Evolutionary conservation across 441 rosid species (phyloP).

Genomic region (Mallotus japonicus): DNA sequence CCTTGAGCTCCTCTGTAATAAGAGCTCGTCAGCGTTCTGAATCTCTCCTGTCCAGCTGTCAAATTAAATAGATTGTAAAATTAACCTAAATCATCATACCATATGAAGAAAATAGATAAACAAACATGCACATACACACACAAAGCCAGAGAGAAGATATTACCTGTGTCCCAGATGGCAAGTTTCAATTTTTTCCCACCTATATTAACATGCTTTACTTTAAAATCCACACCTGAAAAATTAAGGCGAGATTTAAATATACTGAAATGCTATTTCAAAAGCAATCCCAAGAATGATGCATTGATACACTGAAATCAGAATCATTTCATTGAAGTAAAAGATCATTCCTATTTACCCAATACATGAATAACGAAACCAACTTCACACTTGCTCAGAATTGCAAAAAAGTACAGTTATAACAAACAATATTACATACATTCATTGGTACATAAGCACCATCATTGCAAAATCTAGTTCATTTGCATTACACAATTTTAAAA

Average conservation of each 20-base stretch:
- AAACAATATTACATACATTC: not conserved
- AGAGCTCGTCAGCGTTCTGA: constrained; percentile 78
- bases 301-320: constrained; percentile 28
- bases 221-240: constrained; percentile 69
- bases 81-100: constrained; percentile 4
- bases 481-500: too few relatives aligned
- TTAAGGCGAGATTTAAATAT: not conserved
- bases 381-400: not conserved
- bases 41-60: constrained; percentile 86
- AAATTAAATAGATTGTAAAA: constrained; percentile 17
- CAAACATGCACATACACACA: not conserved
- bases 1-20: constrained; percentile 90
- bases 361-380: not conserved
- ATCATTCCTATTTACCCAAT: not conserved
- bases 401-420: not conserved
- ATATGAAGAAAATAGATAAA: not conserved
- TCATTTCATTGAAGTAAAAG: not conserved
- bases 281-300: not conserved
- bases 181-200: constrained; percentile 72
- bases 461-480: not conserved
- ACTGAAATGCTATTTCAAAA: not conserved
- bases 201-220: constrained; percentile 52
- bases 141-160: constrained; percentile 3
- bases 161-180: constrained; percentile 86
- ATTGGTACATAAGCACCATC: not conserved